Base-by-base conservation (phyloP, 2,329 filamentous ascomycete genomes). In the Diplodia mutila region DNA sequence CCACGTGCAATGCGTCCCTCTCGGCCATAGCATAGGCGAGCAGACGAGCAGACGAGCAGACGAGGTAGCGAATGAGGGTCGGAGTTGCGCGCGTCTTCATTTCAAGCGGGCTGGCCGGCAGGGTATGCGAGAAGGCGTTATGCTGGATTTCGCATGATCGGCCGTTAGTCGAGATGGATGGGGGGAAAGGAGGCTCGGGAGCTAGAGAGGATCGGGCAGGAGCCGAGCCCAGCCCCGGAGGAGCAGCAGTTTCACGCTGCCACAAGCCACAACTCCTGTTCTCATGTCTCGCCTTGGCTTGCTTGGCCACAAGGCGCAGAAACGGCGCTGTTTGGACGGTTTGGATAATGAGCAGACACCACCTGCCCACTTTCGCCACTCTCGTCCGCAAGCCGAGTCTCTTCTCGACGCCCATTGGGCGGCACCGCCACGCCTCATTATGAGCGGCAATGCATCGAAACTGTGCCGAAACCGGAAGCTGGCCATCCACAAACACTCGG, bases 101-200 rank as follows among this genome's bases (percentile, higher is more conserved):
- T 63, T 63, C 9, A 51, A 14, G 59, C 59, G 29, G 27, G 27
- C 27, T 61, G 16, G n/a, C n/a, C n/a, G n/a, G n/a, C n/a, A n/a
- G n/a, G n/a, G n/a, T n/a, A n/a, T n/a, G n/a, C n/a, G n/a, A n/a
- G n/a, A n/a, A n/a, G n/a, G n/a, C 9, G 37, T 49, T 27, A 27
- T 3, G 27, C 59, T 51, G 42, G 9, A 61, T 16, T 3, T 8
- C 59, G 59, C 25, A 63, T 16, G 59, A 51, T 48, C 21, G 39
- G 42, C 59, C 27, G 42, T 46, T 37, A 63, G 57, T 14, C 57
- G 57, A 61, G 57, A 61, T 61, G 29, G 57, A 49, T 49, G 39
- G 57, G 57, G 16, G 16, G 16, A 63, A 63, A 51, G 59, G 57
- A 63, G 42, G 46, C 18, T 4, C 59, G 59, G 59, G 11, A 51